Evolutionary conservation across 2,329 filamentous ascomycete species (phyloP).

Genomic region (Sarocladiaceae sp.): DNA sequence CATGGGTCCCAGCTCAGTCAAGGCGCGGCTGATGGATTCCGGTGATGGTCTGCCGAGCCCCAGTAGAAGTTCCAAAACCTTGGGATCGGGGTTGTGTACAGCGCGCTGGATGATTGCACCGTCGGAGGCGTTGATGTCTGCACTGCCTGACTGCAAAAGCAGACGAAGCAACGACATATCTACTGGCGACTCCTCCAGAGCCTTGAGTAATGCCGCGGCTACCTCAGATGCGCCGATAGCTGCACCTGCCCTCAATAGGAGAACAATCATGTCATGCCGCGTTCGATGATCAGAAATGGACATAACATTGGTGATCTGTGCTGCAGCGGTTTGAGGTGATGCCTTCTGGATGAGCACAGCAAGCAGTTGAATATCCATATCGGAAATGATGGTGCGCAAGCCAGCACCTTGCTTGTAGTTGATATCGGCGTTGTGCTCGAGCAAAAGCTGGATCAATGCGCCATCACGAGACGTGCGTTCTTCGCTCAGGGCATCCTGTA

Average conservation of each 20-base stretch:
- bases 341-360: conserved; percentile 41
- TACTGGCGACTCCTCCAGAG: conserved; percentile 39
- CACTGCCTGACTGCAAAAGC: conserved; percentile 46
- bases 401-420: conserved; percentile 50
- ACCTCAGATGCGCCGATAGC: conserved; percentile 37
- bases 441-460: conserved; percentile 46
- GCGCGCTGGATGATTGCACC: conserved; percentile 40
- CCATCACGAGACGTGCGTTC: conserved; percentile 43
- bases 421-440: conserved; percentile 48
- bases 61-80: conserved; percentile 44
- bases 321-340: conserved; percentile 41
- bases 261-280: conserved; percentile 41
- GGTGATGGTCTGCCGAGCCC: conserved; percentile 39
- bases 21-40: conserved; percentile 37
- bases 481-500: conserved; percentile 50
- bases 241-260: conserved; percentile 43
- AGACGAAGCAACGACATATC: conserved; percentile 46
- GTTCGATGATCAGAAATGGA: conserved; percentile 34
- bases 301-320: conserved; percentile 46
- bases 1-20: conserved; percentile 38
- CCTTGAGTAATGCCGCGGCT: conserved; percentile 35
- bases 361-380: conserved; percentile 43
- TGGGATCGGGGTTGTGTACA: conserved; percentile 38
- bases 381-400: conserved; percentile 42
- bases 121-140: conserved; percentile 46